Percentiles rank a stretch among this genome's conserved stretches.
Conservation (phyloP, 768 basidiomycete genomes). For the Termitomyces sp. region DNA sequence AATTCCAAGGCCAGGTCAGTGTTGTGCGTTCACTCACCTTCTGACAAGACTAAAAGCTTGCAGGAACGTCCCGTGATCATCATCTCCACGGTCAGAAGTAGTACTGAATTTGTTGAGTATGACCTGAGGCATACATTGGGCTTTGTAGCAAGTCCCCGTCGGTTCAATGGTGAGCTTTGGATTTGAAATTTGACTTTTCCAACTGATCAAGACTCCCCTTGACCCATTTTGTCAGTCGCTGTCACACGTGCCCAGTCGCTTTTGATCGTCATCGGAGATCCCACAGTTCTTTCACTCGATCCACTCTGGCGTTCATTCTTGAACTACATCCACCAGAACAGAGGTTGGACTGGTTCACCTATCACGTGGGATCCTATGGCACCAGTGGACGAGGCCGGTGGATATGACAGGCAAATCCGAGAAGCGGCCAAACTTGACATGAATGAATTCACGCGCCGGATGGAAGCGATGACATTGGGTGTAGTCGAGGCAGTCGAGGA, state of each 20-base stretch:
- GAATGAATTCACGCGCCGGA: slow-evolving; percentile 28
- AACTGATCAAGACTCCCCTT: too few species aligned
- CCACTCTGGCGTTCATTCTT: slow-evolving; percentile 59
- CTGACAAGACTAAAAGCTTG: neutral
- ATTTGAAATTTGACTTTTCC: too few species aligned
- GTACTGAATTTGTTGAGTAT: slow-evolving; percentile 41
- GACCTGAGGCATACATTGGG: slow-evolving; percentile 55
- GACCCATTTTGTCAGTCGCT: slow-evolving; percentile 40
- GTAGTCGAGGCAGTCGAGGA: slow-evolving; percentile 11
- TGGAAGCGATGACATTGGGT: slow-evolving; percentile 22
- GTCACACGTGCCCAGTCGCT: slow-evolving; percentile 64
- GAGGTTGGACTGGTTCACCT: slow-evolving; percentile 50
- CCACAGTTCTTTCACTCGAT: slow-evolving; percentile 52
- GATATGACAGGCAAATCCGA: slow-evolving; percentile 18
- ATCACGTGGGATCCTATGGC: slow-evolving; percentile 32
- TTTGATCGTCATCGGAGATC: slow-evolving; percentile 61
- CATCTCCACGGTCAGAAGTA: slow-evolving; percentile 57
- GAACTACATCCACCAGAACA: slow-evolving; percentile 45
- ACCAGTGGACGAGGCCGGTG: slow-evolving; percentile 18
- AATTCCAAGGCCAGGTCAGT: slow-evolving; percentile 72
- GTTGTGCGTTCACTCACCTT: too few species aligned
- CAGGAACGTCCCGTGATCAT: slow-evolving; percentile 58
- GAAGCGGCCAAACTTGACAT: slow-evolving; percentile 27
- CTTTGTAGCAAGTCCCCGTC: slow-evolving; percentile 52
- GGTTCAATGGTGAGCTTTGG: slow-evolving; percentile 50